Conservation (phyloP, 257 asterid genomes). For the Lycium barbarum region DNA sequence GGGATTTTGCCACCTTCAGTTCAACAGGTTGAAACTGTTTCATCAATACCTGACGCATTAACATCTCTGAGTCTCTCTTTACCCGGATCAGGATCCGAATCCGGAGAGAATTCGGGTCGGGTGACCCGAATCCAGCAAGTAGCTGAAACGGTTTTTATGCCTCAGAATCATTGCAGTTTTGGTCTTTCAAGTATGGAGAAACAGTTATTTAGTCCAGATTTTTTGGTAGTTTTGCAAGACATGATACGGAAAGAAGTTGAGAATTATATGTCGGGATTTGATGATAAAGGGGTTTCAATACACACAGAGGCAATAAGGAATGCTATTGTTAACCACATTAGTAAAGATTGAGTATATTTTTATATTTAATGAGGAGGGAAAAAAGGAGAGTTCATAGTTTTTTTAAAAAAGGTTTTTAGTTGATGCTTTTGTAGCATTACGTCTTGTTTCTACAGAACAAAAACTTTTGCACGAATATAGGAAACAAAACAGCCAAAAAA, state of each 20-base stretch:
- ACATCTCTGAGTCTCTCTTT: slow-evolving; percentile 30
- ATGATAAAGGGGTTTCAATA: neutral
- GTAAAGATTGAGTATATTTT: neutral
- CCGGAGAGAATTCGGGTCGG: neutral
- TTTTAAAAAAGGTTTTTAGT: neutral
- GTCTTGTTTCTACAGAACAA: neutral
- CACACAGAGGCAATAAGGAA: neutral
- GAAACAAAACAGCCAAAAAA: neutral
- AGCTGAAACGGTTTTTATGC: neutral
- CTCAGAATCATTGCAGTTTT: neutral
- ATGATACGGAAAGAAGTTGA: slow-evolving; percentile 26
- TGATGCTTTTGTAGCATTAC: neutral
- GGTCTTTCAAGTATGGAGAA: neutral
- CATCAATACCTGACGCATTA: neutral
- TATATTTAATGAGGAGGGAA: too few species aligned
- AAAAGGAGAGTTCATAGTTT: neutral
- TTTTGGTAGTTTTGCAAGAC: slow-evolving; percentile 14
- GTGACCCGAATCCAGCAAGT: neutral
- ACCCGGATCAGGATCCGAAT: neutral
- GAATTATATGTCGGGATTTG: neutral
- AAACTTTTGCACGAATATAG: neutral
- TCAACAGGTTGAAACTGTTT: neutral
- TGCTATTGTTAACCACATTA: neutral
- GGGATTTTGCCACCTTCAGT: neutral
- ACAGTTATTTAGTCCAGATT: neutral